Evolutionary conservation across 1,284 basidiomycete genomes (phyloP), one percentile per base, ranked within the genome.

Genomic region (Coniferiporia weirii): DNA sequence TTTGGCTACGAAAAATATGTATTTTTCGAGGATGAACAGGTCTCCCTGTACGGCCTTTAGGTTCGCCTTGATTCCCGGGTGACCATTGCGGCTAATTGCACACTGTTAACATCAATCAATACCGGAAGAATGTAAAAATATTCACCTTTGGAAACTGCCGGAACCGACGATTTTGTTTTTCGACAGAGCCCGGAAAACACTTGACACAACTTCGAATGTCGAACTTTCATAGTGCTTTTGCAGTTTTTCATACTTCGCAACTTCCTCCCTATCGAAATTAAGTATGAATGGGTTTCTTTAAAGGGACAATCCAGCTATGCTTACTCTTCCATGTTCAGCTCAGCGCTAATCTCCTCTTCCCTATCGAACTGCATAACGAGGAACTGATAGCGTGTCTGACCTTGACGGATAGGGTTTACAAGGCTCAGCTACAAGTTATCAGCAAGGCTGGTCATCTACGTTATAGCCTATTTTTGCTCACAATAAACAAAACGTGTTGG

Each of bases 21-120:
- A 93, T 82, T 98, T 98, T 72, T 99, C 97, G 63, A 99, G 86
- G 77, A 98, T 86, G 81, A 98, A 99, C 27, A 99, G 84, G 71
- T 98, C 93, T 63, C 97, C 97, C 72, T 98, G 95, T 13, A 92
- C 84, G 47, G 97, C 97, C 76, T 99, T 99, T 68, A 99, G 82
- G 73, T 98, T 98, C 66, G 94, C 95, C 76, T 98, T 98, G 76
- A 99, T 84, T 19, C 87, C 86, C 4, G 88, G 86, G 64, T 89
- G 87, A 8, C 87, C 86, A 60, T 83, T 83, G 13, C 85, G 87
- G 65, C 89, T 91, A 60, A 4, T 51, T 50, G 47, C 44, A 5
- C 27, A 44, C 15, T 27, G 7, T 32, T 43, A 59, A 52, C 20
- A 46, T 49, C 19, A 49, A 19, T 1, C 38, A 32, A 9, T 12